Conservation (phyloP, 176 grass and related monocot genomes). For the Oryza glumipatula region DNA sequence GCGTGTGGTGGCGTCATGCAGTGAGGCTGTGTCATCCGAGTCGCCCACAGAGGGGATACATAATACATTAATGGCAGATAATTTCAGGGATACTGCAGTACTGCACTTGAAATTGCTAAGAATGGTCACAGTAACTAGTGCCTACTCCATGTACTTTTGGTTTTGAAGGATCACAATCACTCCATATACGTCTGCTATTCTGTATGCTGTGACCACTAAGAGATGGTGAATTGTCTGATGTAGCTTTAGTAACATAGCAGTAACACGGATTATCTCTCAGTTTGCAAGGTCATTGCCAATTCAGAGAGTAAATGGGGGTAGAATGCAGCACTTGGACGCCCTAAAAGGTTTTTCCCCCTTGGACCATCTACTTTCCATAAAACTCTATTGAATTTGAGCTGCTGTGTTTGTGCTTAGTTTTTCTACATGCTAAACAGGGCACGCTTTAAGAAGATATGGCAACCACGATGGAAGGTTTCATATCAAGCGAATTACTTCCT, state of each 20-base stretch:
- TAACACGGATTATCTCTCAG: conserved; percentile 43
- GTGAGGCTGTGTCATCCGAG: not conserved
- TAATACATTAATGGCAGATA: not conserved
- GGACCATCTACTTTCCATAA: conserved; percentile 20
- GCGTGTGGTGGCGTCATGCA: not conserved
- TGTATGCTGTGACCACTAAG: not conserved
- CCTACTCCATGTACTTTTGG: not conserved
- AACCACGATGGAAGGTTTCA: conserved; percentile 42
- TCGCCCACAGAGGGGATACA: not conserved
- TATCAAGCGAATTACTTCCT: conserved; percentile 38
- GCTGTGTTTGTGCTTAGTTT: conserved; percentile 6
- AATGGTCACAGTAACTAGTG: not conserved
- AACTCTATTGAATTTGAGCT: not conserved
- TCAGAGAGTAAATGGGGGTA: conserved; percentile 31
- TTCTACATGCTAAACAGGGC: conserved; percentile 16
- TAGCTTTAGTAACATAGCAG: not conserved
- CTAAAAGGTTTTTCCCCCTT: conserved; percentile 25
- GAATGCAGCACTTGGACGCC: not conserved
- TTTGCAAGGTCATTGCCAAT: conserved; percentile 30
- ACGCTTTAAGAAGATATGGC: conserved; percentile 20
- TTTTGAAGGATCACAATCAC: not conserved
- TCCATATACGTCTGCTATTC: not conserved
- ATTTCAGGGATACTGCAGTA: not conserved
- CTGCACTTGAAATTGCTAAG: not conserved
- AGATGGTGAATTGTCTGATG: not conserved